phyloP scores from a whole-genome alignment of 345 rosid genomes.

The Camelina sativa region DNA sequence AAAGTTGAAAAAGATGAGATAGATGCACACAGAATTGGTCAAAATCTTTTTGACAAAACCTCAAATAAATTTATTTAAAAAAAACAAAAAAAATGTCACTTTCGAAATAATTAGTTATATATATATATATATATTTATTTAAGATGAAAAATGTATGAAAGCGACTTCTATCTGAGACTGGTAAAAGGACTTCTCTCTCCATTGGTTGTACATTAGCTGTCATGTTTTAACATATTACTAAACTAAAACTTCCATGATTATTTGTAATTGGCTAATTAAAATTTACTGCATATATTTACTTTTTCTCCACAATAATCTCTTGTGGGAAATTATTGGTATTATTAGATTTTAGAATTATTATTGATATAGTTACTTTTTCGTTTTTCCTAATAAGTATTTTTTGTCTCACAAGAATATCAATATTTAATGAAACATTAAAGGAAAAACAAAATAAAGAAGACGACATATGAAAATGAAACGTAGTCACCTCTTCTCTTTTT shows the following conservation, averaged over 20 bases:
- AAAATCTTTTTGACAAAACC: slow-evolving; percentile 36
- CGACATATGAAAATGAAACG: slow-evolving; percentile 33
- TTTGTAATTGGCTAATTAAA: too few relatives aligned
- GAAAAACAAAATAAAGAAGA: slow-evolving; percentile 40
- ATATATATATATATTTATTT: background rate
- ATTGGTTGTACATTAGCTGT: slow-evolving; percentile 47
- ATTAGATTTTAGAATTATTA: background rate
- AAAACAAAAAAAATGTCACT: slow-evolving; percentile 37
- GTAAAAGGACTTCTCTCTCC: slow-evolving; percentile 36
- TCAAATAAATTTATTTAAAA: background rate
- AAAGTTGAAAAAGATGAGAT: slow-evolving; percentile 41
- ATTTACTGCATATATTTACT: too few relatives aligned
- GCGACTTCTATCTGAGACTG: slow-evolving; percentile 46
- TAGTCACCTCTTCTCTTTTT: slow-evolving; percentile 34
- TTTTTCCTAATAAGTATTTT: background rate
- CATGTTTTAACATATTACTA: background rate
- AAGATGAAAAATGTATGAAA: slow-evolving; percentile 36
- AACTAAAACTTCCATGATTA: too few relatives aligned
- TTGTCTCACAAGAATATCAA: slow-evolving; percentile 15
- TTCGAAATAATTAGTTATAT: slow-evolving; percentile 29
- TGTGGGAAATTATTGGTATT: background rate
- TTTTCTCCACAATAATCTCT: background rate
- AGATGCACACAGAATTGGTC: slow-evolving; percentile 41
- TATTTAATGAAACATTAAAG: slow-evolving; percentile 33
- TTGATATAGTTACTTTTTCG: background rate